phyloP scores from a whole-genome alignment of 257 asterid genomes.

The Linaria vulgaris region DNA sequence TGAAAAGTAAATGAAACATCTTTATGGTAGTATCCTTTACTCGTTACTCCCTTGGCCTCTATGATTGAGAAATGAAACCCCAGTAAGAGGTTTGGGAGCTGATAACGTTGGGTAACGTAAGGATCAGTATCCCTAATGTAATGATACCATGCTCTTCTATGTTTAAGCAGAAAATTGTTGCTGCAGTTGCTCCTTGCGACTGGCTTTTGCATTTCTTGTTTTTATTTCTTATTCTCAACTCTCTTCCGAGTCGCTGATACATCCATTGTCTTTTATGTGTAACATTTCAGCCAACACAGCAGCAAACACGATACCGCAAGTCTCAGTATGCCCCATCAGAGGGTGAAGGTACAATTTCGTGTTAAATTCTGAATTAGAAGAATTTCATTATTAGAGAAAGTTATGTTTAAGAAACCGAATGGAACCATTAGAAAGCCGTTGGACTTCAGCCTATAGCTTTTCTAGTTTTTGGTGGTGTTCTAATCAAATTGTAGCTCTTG shows the following conservation, averaged over 20 bases:
- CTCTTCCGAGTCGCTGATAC: conserved; percentile 13
- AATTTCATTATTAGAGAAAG: not conserved
- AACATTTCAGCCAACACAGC: conserved; percentile 77
- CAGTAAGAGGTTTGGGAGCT: no score
- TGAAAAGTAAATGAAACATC: not conserved
- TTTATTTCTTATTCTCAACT: conserved; percentile 6
- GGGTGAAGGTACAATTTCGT: conserved; percentile 70
- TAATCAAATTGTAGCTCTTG: not conserved
- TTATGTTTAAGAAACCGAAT: not conserved
- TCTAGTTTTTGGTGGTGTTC: no score
- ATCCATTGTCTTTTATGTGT: conserved; percentile 27
- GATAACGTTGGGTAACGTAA: not conserved
- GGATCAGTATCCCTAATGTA: no score
- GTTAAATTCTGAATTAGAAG: not conserved
- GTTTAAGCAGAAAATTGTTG: no score
- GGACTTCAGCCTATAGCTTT: not conserved
- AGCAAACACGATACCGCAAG: conserved; percentile 93
- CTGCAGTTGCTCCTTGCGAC: not conserved
- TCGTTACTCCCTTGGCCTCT: no score
- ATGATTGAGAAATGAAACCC: no score
- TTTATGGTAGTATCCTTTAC: not conserved
- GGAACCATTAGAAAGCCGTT: not conserved
- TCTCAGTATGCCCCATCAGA: conserved; percentile 87
- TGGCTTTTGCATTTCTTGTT: not conserved
- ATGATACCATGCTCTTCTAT: no score